phyloP scores from a whole-genome alignment of 2,329 filamentous ascomycete genomes.

The Akanthomyces muscarius region DNA sequence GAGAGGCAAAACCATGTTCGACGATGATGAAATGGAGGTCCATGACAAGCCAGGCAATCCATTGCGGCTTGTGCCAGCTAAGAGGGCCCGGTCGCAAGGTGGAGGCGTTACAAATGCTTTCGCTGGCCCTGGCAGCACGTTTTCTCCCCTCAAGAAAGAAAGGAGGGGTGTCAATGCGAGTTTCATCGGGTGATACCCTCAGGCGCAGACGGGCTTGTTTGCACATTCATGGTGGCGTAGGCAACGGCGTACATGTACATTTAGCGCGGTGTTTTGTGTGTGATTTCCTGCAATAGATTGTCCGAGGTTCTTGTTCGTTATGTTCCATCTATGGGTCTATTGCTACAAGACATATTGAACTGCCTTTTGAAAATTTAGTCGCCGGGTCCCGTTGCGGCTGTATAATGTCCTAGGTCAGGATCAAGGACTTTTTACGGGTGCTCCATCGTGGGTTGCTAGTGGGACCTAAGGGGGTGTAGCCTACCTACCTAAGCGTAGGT shows the following conservation, averaged over 20 bases:
- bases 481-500: too few species aligned
- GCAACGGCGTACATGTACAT: not conserved
- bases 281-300: not conserved
- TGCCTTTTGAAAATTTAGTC: too few species aligned
- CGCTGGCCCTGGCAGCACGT: constrained; percentile 42
- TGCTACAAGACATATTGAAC: not conserved
- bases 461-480: not conserved
- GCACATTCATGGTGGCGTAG: not conserved
- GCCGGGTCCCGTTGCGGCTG: too few species aligned
- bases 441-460: not conserved
- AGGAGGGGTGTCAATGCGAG: constrained; percentile 59
- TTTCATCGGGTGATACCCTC: constrained; percentile 44
- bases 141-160: constrained; percentile 71
- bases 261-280: not conserved
- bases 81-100: constrained; percentile 32
- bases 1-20: constrained; percentile 64
- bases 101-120: constrained; percentile 45
- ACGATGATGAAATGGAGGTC: constrained; percentile 50
- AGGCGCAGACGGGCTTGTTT: not conserved
- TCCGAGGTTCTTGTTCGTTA: not conserved
- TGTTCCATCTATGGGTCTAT: not conserved
- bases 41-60: not conserved
- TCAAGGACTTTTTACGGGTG: too few species aligned
- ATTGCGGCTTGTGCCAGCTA: not conserved
- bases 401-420: too few species aligned